Percentiles rank a stretch among this genome's conserved stretches.
phyloP scores from a whole-genome alignment of 2,329 filamentous ascomycete genomes.

The Ceratocystiopsis sp. region DNA sequence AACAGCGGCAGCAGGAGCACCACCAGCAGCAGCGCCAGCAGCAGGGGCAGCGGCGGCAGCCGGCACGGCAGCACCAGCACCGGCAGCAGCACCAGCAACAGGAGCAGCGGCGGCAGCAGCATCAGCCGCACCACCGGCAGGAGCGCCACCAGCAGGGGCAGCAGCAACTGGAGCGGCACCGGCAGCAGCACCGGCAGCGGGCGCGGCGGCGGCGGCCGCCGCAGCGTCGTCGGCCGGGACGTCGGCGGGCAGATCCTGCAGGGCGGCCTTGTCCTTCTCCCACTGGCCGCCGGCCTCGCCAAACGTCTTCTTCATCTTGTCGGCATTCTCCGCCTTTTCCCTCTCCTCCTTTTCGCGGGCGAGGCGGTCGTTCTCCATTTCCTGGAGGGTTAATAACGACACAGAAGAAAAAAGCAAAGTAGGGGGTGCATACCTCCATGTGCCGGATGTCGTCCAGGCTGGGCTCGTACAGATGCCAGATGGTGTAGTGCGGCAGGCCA shows the following conservation, averaged over 20 bases:
- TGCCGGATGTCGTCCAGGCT: conserved; percentile 92
- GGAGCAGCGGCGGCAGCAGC: neutral
- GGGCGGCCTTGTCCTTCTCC: conserved; percentile 74
- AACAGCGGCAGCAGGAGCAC: neutral
- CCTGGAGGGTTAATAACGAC: conserved; percentile 25
- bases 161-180: conserved; percentile 15
- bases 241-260: conserved; percentile 49
- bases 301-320: conserved; percentile 69
- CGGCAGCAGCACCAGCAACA: neutral
- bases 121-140: neutral
- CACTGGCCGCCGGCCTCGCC: conserved; percentile 62
- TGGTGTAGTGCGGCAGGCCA: conserved; percentile 90
- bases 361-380: conserved; percentile 82
- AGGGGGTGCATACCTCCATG: conserved; percentile 53
- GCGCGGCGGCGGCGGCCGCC: neutral
- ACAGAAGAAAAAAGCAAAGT: neutral
- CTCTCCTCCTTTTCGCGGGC: conserved; percentile 66
- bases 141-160: conserved; percentile 10
- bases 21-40: neutral
- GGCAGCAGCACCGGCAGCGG: neutral
- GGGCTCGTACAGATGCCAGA: conserved; percentile 99
- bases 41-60: neutral
- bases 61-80: neutral
- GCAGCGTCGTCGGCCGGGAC: conserved; percentile 40
- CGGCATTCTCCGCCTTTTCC: conserved; percentile 51